Percentiles rank a stretch among this genome's conserved stretches.
These are phyloP conservation scores for Calonectria montana DNA, from an alignment of 2,329 filamentous ascomycete species.

Conservation along the genomic window DNA sequence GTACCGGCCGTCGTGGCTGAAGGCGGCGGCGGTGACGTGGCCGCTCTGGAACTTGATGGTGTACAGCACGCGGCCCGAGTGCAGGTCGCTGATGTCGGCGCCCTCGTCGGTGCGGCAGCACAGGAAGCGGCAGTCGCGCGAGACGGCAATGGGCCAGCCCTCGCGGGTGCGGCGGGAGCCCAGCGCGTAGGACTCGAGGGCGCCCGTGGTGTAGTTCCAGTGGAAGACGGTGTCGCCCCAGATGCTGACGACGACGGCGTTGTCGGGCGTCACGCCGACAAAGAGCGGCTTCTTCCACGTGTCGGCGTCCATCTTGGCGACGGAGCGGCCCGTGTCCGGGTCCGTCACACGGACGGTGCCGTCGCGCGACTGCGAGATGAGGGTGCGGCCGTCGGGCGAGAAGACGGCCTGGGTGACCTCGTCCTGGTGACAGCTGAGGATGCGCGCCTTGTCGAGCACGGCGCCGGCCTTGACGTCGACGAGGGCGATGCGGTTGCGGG, in stretches of 20 bases:
- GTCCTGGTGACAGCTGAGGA: conserved; percentile 39
- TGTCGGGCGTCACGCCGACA: conserved; percentile 43
- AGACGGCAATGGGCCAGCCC: conserved; percentile 51
- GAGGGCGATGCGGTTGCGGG: conserved; percentile 37
- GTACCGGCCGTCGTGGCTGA: conserved; percentile 44
- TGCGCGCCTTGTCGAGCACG: conserved; percentile 26
- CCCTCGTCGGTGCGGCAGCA: conserved; percentile 50
- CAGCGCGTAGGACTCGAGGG: conserved; percentile 47
- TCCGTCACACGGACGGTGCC: conserved; percentile 43
- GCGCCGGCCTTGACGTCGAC: conserved; percentile 29
- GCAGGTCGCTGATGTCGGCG: conserved; percentile 48
- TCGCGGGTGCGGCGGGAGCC: conserved; percentile 44
- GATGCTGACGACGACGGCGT: conserved; percentile 45
- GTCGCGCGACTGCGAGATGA: conserved; percentile 42
- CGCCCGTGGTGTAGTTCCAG: conserved; percentile 46
- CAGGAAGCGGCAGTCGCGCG: conserved; percentile 49
- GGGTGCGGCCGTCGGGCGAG: conserved; percentile 36
- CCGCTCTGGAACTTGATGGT: conserved; percentile 45
- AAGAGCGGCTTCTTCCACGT: conserved; percentile 42
- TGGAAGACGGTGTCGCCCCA: conserved; percentile 50
- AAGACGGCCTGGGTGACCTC: conserved; percentile 43
- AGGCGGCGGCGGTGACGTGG: conserved; percentile 47
- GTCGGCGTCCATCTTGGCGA: conserved; percentile 45
- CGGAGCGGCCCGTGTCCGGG: conserved; percentile 28
- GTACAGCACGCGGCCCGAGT: conserved; percentile 48